Evolutionary conservation across 345 rosid species (phyloP).

Genomic region (Carallia pectinifolia): DNA sequence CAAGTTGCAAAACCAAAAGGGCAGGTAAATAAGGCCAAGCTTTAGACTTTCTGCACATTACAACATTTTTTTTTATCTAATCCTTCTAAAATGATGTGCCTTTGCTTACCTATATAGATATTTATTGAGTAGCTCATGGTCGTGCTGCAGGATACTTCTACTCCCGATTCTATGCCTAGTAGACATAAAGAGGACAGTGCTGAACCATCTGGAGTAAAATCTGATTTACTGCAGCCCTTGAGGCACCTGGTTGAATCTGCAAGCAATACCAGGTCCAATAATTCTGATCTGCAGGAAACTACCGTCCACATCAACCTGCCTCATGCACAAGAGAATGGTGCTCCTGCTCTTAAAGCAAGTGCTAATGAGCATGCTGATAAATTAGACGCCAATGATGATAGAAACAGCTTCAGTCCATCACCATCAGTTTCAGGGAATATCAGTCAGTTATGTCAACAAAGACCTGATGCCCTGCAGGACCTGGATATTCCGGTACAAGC

Average conservation of each 20-base stretch:
- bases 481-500: conserved; percentile 28
- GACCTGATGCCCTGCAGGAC: conserved; percentile 20
- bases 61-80: neutral
- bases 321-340: conserved; percentile 19
- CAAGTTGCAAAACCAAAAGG: conserved; percentile 21
- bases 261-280: conserved; percentile 19
- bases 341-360: conserved; percentile 8
- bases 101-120: neutral
- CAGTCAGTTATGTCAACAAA: conserved; percentile 20
- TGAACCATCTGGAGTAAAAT: conserved; percentile 21
- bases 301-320: conserved; percentile 1
- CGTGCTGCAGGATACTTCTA: conserved; percentile 20
- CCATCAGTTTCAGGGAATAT: conserved; percentile 27
- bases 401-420: conserved; percentile 15
- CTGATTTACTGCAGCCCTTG: conserved; percentile 34
- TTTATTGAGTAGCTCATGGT: neutral
- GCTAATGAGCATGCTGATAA: conserved; percentile 22
- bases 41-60: neutral
- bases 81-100: neutral
- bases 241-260: conserved; percentile 29
- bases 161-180: conserved; percentile 17
- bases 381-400: conserved; percentile 20
- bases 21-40: conserved; percentile 31
- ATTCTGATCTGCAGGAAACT: conserved; percentile 21
- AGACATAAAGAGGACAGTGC: conserved; percentile 11